Conservation (phyloP, 805 yeast genomes). For the Candida nonsorbophila region DNA sequence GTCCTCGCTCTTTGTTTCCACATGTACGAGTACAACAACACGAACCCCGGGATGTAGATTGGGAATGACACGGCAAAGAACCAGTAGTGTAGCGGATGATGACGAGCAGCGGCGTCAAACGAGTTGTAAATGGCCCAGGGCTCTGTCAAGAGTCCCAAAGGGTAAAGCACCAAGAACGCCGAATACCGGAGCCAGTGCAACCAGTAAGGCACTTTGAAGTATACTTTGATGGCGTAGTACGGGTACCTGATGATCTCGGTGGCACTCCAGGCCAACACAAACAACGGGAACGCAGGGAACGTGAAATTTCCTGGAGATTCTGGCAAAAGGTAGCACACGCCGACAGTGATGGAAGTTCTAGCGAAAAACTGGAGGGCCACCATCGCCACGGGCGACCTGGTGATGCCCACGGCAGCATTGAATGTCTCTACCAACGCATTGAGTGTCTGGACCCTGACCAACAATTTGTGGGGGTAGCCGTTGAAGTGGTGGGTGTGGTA, state of each 20-base stretch:
- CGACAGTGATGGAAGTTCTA: conserved; percentile 21
- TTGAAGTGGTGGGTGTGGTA: conserved; percentile 5
- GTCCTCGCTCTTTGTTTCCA: conserved; percentile 20
- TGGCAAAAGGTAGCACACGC: conserved; percentile 22
- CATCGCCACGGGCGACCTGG: conserved; percentile 21
- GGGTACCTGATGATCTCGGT: conserved; percentile 25
- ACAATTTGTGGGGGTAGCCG: conserved; percentile 22
- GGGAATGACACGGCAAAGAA: conserved; percentile 16
- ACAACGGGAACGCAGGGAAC: conserved; percentile 12
- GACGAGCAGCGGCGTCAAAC: conserved; percentile 8
- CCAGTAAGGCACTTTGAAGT: conserved; percentile 10
- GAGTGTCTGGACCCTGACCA: conserved; percentile 18
- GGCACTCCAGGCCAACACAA: conserved; percentile 23
- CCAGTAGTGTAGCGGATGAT: conserved; percentile 12
- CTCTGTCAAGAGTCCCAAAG: conserved; percentile 23
- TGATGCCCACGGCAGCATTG: conserved; percentile 20
- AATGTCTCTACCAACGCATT: conserved; percentile 20
- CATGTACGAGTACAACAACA: conserved; percentile 23
- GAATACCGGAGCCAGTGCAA: conserved; percentile 25
- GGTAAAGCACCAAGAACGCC: conserved; percentile 23
- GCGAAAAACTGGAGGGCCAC: conserved; percentile 23
- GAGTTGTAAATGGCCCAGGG: conserved; percentile 17
- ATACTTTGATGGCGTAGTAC: conserved; percentile 18
- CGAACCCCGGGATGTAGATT: conserved; percentile 28
- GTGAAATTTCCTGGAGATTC: conserved; percentile 22